phyloP scores from a whole-genome alignment of 106 monocot genomes.

The Platanthera guangdongensis region DNA sequence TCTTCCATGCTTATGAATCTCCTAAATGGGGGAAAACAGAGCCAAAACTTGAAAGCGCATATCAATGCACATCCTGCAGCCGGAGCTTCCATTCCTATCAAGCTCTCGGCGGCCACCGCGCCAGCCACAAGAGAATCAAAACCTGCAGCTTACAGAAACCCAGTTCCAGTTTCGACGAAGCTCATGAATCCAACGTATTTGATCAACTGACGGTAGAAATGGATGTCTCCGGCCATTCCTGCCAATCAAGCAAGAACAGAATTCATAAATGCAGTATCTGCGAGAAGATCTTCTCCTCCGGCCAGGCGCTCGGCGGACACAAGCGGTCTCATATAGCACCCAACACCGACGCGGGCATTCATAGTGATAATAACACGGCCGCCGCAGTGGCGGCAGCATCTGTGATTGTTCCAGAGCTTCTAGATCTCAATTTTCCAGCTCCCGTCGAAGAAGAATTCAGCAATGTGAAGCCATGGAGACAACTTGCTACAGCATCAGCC shows the following conservation, averaged over 20 bases:
- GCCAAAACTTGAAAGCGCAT: background rate
- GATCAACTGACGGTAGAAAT: background rate
- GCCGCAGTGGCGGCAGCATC: background rate
- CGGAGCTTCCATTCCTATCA: conserved; percentile 16
- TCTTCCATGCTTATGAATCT: background rate
- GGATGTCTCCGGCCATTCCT: background rate
- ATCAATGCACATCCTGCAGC: conserved; percentile 24
- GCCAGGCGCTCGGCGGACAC: conserved; percentile 40
- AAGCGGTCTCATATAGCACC: conserved; percentile 26
- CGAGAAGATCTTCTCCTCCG: conserved; percentile 23
- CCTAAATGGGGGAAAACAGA: background rate
- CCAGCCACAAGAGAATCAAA: conserved; percentile 19
- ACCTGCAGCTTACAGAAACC: background rate
- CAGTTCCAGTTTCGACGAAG: background rate
- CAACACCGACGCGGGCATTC: background rate
- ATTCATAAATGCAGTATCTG: conserved; percentile 20
- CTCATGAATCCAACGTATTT: background rate
- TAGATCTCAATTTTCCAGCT: conserved; percentile 33
- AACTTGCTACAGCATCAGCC: background rate
- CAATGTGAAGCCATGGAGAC: conserved; percentile 8
- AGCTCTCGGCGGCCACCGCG: conserved; percentile 19
- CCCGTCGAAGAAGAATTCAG: conserved; percentile 17
- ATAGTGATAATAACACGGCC: background rate
- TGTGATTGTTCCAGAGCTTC: background rate
- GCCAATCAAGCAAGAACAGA: background rate